Evolutionary conservation across 2,329 filamentous ascomycete genomes (phyloP), one percentile per base, ranked within the genome.

Genomic region (Lecanicillium sp.): DNA sequence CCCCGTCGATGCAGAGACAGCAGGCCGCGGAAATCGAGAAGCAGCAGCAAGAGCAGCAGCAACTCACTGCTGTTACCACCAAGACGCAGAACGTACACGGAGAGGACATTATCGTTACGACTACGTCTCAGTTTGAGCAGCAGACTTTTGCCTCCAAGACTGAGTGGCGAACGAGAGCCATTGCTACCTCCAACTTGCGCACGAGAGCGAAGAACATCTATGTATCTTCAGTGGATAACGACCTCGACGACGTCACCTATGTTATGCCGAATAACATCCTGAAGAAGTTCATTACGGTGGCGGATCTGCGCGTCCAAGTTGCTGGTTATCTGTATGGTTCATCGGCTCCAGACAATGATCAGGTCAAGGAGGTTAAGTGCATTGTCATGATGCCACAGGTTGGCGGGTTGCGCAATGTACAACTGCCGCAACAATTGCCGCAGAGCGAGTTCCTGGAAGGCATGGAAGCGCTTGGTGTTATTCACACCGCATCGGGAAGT

Each of bases 261-360:
- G 85, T 98, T 53, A 95, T 98, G 86, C 92, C 92, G 1, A 98
- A 96, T 76, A 98, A 98, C 60, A 83, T 98, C 35, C 75, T 98
- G 53, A 95, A 95, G 73, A 85, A 87, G 48, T 98, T 98, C 71
- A 96, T 98, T 65, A 92, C 86, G 17, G 94, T 98, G 55, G 84
- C 92, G 33, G 92, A 98, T 67, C 76, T 98, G 40, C 85, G 94
- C 34, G 89, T 96, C 12, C 92, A 98, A 63, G 89, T 98, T 35
- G 89, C 90, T 13, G 92, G 89, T 2, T 98, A 95, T 59, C 74
- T 98, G 1, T 98, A 98, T 58, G 92, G 92, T 48, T 79, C 79
- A 33, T 95, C 90, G 1, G 89, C 92, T 3, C 82, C 85, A 6
- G 92, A 96, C 64, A 95, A 96, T 55, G 84, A 90, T 48, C 86